Percentiles rank a stretch among this genome's conserved stretches.
phyloP scores from a whole-genome alignment of 345 rosid species.

The Raphanus raphanistrum region DNA sequence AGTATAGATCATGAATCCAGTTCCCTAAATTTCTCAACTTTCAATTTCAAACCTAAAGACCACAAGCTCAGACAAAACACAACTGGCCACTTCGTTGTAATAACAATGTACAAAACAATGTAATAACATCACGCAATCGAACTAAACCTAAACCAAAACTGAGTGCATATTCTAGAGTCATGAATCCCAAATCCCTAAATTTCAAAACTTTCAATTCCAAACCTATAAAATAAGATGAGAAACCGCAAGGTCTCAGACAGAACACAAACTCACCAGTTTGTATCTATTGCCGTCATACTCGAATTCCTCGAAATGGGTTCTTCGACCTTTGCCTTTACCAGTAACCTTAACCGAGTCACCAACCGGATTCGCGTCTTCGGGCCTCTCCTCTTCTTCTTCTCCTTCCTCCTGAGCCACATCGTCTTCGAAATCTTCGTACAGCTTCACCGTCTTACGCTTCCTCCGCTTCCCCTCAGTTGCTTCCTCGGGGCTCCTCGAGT shows the following conservation, averaged over 20 bases:
- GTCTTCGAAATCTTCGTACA: slow-evolving; percentile 42
- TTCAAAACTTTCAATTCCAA: background rate
- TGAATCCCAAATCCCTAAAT: background rate
- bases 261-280: slow-evolving; percentile 63
- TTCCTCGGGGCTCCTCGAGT: slow-evolving; percentile 34
- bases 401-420: slow-evolving; percentile 34
- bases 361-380: slow-evolving; percentile 80
- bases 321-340: slow-evolving; percentile 74
- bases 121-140: background rate
- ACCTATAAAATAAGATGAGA: background rate
- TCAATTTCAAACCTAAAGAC: background rate
- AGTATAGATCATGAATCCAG: background rate
- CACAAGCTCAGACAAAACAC: background rate
- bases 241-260: background rate
- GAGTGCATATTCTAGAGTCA: background rate
- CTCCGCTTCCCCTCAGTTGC: slow-evolving; percentile 38
- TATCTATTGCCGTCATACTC: slow-evolving; percentile 79
- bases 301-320: slow-evolving; percentile 61
- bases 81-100: background rate
- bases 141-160: background rate
- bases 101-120: background rate
- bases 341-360: slow-evolving; percentile 64
- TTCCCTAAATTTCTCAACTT: background rate
- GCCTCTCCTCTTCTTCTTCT: slow-evolving; percentile 55
- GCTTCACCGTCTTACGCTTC: slow-evolving; percentile 62